These are phyloP conservation scores for Calonectria hawksworthii DNA, from an alignment of 2,329 filamentous ascomycete genomes.

Conservation along the genomic window DNA sequence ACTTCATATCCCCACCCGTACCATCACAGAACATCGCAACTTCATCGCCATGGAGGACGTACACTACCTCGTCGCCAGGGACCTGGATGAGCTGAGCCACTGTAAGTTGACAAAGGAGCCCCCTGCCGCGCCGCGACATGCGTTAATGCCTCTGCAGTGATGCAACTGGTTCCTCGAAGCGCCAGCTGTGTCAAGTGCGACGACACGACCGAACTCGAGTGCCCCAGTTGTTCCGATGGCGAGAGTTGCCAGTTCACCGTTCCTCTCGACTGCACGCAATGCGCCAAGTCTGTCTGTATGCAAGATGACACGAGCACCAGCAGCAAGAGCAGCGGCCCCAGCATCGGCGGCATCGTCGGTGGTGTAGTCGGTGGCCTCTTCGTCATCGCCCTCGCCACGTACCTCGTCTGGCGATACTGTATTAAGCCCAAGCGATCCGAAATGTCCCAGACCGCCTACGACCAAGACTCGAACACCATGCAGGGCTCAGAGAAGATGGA, in stretches of 20 bases:
- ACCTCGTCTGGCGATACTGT: conserved; percentile 89
- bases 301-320: conserved; percentile 38
- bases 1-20: conserved; percentile 20
- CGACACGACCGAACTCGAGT: conserved; percentile 55
- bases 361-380: conserved; percentile 89
- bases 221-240: conserved; percentile 59
- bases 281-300: conserved; percentile 63
- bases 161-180: conserved; percentile 56
- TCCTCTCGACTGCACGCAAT: conserved; percentile 61
- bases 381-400: conserved; percentile 81
- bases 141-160: conserved; percentile 41
- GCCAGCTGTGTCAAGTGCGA: conserved; percentile 63
- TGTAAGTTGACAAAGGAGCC: conserved; percentile 42
- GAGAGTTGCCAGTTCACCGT: conserved; percentile 62
- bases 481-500: conserved; percentile 62
- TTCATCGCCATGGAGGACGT: conserved; percentile 39
- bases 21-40: background rate
- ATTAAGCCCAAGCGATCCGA: conserved; percentile 84
- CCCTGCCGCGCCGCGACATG: background rate
- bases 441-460: conserved; percentile 66
- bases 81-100: conserved; percentile 49
- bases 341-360: conserved; percentile 89
- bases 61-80: conserved; percentile 41
- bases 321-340: conserved; percentile 64
- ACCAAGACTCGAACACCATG: conserved; percentile 65